Evolutionary conservation across 805 yeast species (phyloP), one percentile per base, ranked within the genome.

Genomic region (Yamadazyma nakazawae): DNA sequence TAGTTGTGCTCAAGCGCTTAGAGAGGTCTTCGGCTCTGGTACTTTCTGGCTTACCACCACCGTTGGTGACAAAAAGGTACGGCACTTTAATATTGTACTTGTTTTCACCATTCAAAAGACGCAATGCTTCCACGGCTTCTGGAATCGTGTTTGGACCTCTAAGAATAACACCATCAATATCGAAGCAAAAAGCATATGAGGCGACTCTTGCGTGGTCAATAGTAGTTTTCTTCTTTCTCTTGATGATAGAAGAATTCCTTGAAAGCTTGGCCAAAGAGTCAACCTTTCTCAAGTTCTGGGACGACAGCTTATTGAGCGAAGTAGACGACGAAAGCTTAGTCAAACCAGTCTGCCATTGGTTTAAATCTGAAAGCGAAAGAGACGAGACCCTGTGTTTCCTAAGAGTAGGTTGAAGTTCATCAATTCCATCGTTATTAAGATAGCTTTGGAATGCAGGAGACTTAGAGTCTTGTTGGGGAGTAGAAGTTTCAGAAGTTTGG

Each of bases 91-190:
- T 84, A 57, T 84, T 79, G 69, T 86, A 82, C 58, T 80, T 75
- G 68, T 89, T 89, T 34, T 81, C 81, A 48, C 96, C 96, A 55
- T 87, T 82, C 52, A 89, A 75, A 71, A 85, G 61, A 51, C 76
- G 75, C 54, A 89, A 67, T 6, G 96, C 96, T 52, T 81, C 78
- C 13, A 74, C 77, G 0, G 96, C 95, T 58, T 85, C 84, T 0
- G 94, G 91, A 40, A 89, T 84, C 6, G 92, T 85, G 44, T 84
- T 80, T 1, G 94, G 91, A 13, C 96, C 96, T 50, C 87, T 76
- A 52, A 89, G 82, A 39, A 89, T 80, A 40, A 89, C 97, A 37
- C 97, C 97, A 62, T 89, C 97, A 46, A 89, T 89, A 67, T 90
- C 96, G 63, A 90, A 89, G 35, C 95, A 94, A 71, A 89, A 89